These are phyloP conservation scores for Pseudopyricularia javanii DNA, from an alignment of 2,329 filamentous ascomycete genomes.

Conservation along the genomic window DNA sequence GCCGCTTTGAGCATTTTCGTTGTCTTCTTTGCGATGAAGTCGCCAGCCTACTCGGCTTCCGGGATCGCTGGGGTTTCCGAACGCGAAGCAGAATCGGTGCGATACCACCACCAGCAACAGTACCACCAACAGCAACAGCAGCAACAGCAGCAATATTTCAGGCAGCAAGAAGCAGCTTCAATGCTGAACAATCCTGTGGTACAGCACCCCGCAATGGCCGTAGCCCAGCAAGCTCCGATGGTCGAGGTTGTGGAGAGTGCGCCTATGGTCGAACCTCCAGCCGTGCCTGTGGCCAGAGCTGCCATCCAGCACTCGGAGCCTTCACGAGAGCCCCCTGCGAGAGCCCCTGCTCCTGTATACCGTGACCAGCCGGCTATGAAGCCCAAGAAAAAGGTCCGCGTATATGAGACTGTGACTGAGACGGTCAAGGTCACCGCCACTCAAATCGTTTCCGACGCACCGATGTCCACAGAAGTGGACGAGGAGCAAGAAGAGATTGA, in stretches of 20 bases:
- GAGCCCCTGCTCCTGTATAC: neutral
- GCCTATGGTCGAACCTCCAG: neutral
- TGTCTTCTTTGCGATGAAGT: slow-evolving; percentile 32
- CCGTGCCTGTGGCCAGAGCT: neutral
- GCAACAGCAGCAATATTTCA: slow-evolving; percentile 5
- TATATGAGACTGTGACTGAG: slow-evolving; percentile 11
- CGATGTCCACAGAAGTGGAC: neutral
- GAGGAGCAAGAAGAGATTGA: slow-evolving; percentile 13
- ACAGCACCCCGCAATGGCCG: neutral
- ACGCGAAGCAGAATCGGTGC: slow-evolving; percentile 1
- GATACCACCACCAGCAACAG: slow-evolving; percentile 1
- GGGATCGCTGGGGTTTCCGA: neutral
- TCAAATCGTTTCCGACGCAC: neutral
- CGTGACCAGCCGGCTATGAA: neutral
- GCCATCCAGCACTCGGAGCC: neutral
- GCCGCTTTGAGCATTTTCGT: slow-evolving; percentile 40
- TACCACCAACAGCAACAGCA: slow-evolving; percentile 6
- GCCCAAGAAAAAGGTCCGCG: slow-evolving; percentile 9
- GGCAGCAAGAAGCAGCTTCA: slow-evolving; percentile 4
- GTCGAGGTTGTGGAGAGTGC: neutral
- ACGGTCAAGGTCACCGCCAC: slow-evolving; percentile 9
- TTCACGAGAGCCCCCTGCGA: neutral
- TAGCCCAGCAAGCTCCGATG: neutral
- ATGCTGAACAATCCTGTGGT: slow-evolving; percentile 1
- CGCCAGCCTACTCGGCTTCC: neutral